phyloP scores from a whole-genome alignment of 352 stramenopile species.

The Globisporangium irregulare region DNA sequence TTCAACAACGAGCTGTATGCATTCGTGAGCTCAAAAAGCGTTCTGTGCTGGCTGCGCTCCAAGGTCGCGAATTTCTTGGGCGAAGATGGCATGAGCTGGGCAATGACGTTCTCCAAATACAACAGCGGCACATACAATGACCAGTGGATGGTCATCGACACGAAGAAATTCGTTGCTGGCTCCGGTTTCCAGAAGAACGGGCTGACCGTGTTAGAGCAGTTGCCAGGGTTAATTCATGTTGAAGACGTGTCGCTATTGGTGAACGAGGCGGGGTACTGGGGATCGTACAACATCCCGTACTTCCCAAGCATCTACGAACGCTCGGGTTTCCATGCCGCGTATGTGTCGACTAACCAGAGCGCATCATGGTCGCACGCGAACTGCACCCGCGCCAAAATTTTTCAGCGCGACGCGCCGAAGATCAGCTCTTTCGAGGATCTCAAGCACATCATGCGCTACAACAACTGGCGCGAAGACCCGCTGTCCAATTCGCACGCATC shows the following conservation, averaged over 20 bases:
- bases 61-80: conserved; percentile 53
- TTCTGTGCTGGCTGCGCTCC: conserved; percentile 65
- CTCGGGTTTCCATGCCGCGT: conserved; percentile 48
- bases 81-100: conserved; percentile 45
- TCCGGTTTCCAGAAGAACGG: conserved; percentile 39
- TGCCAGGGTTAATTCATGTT: conserved; percentile 51
- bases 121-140: conserved; percentile 86
- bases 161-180: conserved; percentile 43
- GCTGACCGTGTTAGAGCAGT: conserved; percentile 71
- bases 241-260: conserved; percentile 53
- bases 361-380: conserved; percentile 41
- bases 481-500: conserved; percentile 43
- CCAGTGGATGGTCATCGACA: conserved; percentile 82
- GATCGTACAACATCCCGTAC: conserved; percentile 84
- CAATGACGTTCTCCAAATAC: conserved; percentile 40
- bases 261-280: conserved; percentile 66
- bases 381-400: conserved; percentile 53
- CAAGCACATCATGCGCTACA: conserved; percentile 66
- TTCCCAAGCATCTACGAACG: conserved; percentile 54
- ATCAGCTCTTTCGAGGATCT: conserved; percentile 46
- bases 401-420: conserved; percentile 41
- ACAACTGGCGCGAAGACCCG: conserved; percentile 57
- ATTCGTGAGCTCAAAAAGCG: conserved; percentile 37
- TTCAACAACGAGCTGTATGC: conserved; percentile 56
- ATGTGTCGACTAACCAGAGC: conserved; percentile 31